These are phyloP conservation scores for Cylindricascospora bacillispora DNA, from an alignment of 1,139 yeast species.

Conservation along the genomic window DNA sequence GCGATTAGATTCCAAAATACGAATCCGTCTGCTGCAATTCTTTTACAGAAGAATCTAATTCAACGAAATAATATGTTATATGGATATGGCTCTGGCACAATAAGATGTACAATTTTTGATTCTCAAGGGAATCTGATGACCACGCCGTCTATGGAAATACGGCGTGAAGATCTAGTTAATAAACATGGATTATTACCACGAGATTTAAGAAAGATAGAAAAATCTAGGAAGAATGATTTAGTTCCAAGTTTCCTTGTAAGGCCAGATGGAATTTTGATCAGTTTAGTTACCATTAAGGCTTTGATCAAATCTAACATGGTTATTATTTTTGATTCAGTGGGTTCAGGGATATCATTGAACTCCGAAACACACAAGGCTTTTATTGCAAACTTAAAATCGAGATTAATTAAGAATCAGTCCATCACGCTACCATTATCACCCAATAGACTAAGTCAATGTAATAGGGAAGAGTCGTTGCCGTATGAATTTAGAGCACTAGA, in stretches of 20 bases:
- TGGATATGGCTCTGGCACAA: constrained; percentile 23
- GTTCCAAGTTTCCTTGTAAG: constrained; percentile 63
- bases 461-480: constrained; percentile 21
- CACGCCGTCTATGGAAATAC: constrained; percentile 46
- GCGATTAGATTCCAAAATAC: too few species aligned
- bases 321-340: constrained; percentile 45
- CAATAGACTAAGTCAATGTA: too few species aligned
- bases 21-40: constrained; percentile 15
- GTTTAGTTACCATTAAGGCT: constrained; percentile 57
- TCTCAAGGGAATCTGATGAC: constrained; percentile 40
- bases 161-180: constrained; percentile 36
- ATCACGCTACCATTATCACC: constrained; percentile 1
- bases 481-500: constrained; percentile 89
- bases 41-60: constrained; percentile 28
- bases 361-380: constrained; percentile 24
- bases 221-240: constrained; percentile 34
- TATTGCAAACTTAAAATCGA: constrained; percentile 17
- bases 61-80: constrained; percentile 26
- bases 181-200: constrained; percentile 25
- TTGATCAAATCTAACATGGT: constrained; percentile 52
- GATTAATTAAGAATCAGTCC: constrained; percentile 11
- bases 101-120: constrained; percentile 51
- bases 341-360: constrained; percentile 18
- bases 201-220: constrained; percentile 46
- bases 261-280: constrained; percentile 46